Percentiles rank a stretch among this genome's conserved stretches.
Conservation (phyloP, 2,329 filamentous ascomycete genomes). For the Fusarium illudens region DNA sequence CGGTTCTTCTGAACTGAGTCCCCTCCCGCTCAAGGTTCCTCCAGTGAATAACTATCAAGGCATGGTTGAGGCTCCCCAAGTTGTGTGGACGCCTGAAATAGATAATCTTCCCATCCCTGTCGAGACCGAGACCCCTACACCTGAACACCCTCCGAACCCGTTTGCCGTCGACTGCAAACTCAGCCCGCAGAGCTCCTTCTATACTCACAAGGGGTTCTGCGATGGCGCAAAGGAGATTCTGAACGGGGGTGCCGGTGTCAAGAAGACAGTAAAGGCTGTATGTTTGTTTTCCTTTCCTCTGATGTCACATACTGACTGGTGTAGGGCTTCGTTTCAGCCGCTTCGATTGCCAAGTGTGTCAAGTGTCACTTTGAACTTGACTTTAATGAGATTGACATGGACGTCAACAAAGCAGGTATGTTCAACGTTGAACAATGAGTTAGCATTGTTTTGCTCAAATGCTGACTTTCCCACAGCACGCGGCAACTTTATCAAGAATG, state of each 20-base stretch:
- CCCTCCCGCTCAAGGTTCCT: constrained; percentile 24
- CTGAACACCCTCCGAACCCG: constrained; percentile 30
- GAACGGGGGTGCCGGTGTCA: constrained; percentile 59
- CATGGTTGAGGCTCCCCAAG: constrained; percentile 9
- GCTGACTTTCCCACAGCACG: constrained; percentile 46
- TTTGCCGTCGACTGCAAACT: constrained; percentile 53
- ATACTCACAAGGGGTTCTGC: constrained; percentile 63
- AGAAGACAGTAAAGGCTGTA: constrained; percentile 60
- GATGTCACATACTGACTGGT: neutral
- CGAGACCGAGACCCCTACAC: constrained; percentile 23
- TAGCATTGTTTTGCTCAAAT: neutral
- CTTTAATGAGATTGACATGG: constrained; percentile 60
- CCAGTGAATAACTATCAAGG: constrained; percentile 31
- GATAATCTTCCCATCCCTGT: constrained; percentile 42
- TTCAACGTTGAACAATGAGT: neutral
- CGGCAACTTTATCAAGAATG: constrained; percentile 57
- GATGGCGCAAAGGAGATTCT: constrained; percentile 61
- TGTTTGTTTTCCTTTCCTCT: constrained; percentile 22
- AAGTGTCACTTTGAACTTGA: constrained; percentile 64
- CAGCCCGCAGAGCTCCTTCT: constrained; percentile 58
- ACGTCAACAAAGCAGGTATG: constrained; percentile 59
- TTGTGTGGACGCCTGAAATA: constrained; percentile 18
- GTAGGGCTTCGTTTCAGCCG: constrained; percentile 53
- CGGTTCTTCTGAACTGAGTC: constrained; percentile 34
- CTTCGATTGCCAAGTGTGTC: constrained; percentile 60